Conservation (phyloP, 73 alveolate species). For the Paraurostyla sp. region DNA sequence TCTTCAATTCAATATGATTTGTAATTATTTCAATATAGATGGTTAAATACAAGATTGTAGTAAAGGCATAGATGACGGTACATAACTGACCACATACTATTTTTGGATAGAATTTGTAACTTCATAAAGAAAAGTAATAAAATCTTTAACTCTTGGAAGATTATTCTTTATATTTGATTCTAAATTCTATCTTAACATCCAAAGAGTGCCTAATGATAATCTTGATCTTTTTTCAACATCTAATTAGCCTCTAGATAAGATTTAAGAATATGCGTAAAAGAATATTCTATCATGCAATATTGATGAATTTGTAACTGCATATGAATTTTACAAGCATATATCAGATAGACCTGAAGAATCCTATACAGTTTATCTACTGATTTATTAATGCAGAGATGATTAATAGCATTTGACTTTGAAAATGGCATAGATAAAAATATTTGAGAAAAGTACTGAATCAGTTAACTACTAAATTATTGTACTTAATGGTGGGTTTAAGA, state of each 20-base stretch:
- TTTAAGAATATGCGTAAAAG: background rate
- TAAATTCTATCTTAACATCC: background rate
- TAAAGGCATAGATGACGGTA: background rate
- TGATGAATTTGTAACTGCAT: background rate
- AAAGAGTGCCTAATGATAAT: background rate
- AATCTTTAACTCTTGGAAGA: constrained; percentile 1
- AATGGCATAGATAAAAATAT: background rate
- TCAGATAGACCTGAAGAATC: background rate
- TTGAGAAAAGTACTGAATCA: too few species aligned
- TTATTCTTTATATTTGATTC: constrained; percentile 9
- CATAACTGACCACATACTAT: background rate
- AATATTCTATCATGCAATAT: constrained; percentile 22
- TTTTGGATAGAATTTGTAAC: constrained; percentile 33
- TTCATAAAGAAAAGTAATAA: background rate
- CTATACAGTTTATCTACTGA: background rate
- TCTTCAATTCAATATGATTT: background rate
- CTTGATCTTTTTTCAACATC: background rate
- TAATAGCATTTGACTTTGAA: background rate
- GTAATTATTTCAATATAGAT: background rate
- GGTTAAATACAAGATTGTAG: constrained; percentile 15
- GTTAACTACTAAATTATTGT: background rate
- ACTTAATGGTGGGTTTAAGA: background rate
- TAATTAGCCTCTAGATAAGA: background rate
- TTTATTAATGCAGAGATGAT: background rate
- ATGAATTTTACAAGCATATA: background rate